Conservation (phyloP, 1,284 basidiomycete genomes). For the Taiwanofungus camphoratus region DNA sequence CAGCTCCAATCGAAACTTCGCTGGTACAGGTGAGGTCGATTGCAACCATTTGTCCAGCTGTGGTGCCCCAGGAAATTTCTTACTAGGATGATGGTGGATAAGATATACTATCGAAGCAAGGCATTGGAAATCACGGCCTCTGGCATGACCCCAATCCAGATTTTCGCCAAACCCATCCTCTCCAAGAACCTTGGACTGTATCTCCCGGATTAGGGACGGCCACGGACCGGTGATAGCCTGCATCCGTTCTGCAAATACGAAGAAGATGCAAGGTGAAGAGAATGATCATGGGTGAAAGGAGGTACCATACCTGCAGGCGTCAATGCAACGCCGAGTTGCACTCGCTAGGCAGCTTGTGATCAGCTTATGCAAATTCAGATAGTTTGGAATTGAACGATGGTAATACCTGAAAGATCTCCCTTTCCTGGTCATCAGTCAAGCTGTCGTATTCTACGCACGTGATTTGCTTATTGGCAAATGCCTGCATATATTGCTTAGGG, state of each 20-base stretch:
- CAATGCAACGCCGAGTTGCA: conserved; percentile 37
- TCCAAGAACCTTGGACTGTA: conserved; percentile 33
- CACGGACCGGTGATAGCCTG: conserved; percentile 42
- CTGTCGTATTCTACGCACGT: conserved; percentile 69
- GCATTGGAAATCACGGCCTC: conserved; percentile 44
- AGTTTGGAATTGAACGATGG: not conserved
- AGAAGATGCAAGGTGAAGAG: not conserved
- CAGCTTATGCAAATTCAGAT: too few species aligned
- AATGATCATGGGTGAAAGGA: not conserved
- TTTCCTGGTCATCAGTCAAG: conserved; percentile 52
- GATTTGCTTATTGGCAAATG: conserved; percentile 64
- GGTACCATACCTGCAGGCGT: conserved; percentile 38
- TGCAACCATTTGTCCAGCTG: conserved; percentile 40
- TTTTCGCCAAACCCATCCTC: conserved; percentile 38
- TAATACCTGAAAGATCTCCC: conserved; percentile 71
- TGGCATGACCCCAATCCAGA: conserved; percentile 40
- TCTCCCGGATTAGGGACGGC: conserved; percentile 36
- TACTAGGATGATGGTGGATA: conserved; percentile 31
- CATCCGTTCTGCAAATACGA: conserved; percentile 33
- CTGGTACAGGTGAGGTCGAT: conserved; percentile 22
- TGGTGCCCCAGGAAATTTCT: conserved; percentile 25
- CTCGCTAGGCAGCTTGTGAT: conserved; percentile 29
- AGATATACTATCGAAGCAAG: conserved; percentile 38
- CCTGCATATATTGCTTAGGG: conserved; percentile 42
- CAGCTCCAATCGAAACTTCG: conserved; percentile 28